Percentiles rank a stretch among this genome's conserved stretches.
phyloP scores from a whole-genome alignment of 1,139 yeast genomes.

The Arxiozyma slooffiae region DNA sequence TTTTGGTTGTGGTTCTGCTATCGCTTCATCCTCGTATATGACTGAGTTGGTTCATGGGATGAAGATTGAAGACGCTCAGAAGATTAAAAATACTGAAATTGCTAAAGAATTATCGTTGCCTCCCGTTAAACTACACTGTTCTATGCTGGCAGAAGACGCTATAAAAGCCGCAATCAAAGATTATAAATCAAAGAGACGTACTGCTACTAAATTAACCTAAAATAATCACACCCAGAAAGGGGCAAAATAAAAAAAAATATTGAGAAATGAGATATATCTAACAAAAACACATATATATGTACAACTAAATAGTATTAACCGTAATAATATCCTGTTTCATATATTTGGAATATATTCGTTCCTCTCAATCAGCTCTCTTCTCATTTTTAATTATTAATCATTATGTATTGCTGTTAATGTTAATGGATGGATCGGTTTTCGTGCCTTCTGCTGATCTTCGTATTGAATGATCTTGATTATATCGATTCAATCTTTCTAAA shows the following conservation, averaged over 20 bases:
- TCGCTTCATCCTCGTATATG: conserved; percentile 89
- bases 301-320: background rate
- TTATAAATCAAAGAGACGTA: conserved; percentile 60
- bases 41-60: conserved; percentile 94
- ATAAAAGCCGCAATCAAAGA: conserved; percentile 95
- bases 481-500: background rate
- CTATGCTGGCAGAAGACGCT: conserved; percentile 98
- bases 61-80: conserved; percentile 86
- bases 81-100: conserved; percentile 81
- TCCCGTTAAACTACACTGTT: conserved; percentile 94
- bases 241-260: too few species aligned
- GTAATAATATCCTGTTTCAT: background rate
- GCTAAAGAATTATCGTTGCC: conserved; percentile 91
- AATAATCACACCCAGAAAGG: too few species aligned
- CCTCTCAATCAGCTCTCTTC: background rate
- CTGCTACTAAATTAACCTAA: conserved; percentile 9
- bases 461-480: background rate
- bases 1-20: conserved; percentile 97
- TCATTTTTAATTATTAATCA: background rate
- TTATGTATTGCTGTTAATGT: background rate
- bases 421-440: background rate
- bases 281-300: background rate
- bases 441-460: background rate
- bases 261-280: background rate
- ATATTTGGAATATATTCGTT: background rate